Percentiles rank a stretch among this genome's conserved stretches.
These are phyloP conservation scores for Lepiota venenata DNA, from an alignment of 768 basidiomycete species.

Conservation along the genomic window DNA sequence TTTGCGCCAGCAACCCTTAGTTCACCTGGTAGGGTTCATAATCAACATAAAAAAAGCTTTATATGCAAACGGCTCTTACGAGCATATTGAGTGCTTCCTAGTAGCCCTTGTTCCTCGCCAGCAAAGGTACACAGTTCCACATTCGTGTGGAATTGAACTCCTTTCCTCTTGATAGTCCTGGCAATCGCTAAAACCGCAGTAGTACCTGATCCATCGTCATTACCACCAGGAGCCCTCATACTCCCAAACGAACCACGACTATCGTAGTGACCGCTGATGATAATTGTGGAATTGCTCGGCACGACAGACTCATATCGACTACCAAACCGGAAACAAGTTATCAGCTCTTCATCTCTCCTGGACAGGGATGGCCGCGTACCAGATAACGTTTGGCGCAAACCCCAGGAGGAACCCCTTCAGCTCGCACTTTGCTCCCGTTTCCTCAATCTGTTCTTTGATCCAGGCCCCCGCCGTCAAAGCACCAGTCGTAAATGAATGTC, in stretches of 20 bases:
- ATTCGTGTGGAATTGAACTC: constrained; percentile 68
- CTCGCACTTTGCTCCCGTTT: constrained; percentile 70
- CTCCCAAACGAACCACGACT: constrained; percentile 87
- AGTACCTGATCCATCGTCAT: constrained; percentile 56
- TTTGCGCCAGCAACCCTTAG: constrained; percentile 57
- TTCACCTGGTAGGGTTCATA: constrained; percentile 38
- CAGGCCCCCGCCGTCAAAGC: constrained; percentile 64
- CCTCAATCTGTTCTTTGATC: constrained; percentile 73
- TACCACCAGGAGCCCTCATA: constrained; percentile 54
- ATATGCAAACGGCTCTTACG: constrained; percentile 40
- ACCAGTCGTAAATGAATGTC: constrained; percentile 80
- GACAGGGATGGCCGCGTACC: constrained; percentile 40
- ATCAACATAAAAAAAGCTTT: constrained; percentile 1
- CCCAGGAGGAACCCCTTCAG: constrained; percentile 63
- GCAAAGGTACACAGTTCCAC: constrained; percentile 84
- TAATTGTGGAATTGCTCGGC: constrained; percentile 58
- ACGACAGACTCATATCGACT: constrained; percentile 58
- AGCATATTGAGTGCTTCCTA: constrained; percentile 78
- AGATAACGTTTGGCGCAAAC: constrained; percentile 87
- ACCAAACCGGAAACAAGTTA: not conserved
- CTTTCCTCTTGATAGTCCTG: constrained; percentile 61
- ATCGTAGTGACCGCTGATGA: constrained; percentile 88
- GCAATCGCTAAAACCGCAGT: constrained; percentile 80
- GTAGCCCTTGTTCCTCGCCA: constrained; percentile 88
- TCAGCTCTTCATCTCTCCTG: not conserved